Base-by-base conservation (phyloP, 2,329 filamentous ascomycete species). In the Sporothrix inflata region DNA sequence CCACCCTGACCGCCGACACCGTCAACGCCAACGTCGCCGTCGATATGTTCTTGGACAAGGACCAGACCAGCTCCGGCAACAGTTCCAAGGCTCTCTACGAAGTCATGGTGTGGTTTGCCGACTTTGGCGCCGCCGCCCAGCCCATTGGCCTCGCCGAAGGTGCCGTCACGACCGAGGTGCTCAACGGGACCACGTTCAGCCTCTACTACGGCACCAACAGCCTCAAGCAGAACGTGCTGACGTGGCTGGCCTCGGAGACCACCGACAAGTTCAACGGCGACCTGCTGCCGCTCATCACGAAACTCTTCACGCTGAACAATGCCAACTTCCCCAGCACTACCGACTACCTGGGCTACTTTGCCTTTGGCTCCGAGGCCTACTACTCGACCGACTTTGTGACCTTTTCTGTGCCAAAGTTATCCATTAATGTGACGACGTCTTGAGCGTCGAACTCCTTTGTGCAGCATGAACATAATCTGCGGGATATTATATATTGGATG, bases 11-110 rank as follows among this genome's bases (percentile, higher is more conserved):
- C 2, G 73, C 78, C 0, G 78, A 79, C n/a, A 74, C 77, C 0
- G 78, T 87, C 73, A 86, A 87, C 75, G 80, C 85, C 78, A 89
- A 89, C 80, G 86, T 89, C 45, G 86, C 86, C 47, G 80, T 89
- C 73, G 87, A 89, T 80, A 86, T 89, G 83, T 89, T 88, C 78
- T 78, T 88, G 70, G 86, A 88, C 74, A 77, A 75, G 34, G 81
- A 86, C 76, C 77, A 82, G 70, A 76, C 74, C 0, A 82, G 77
- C 0, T 79, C 87, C 0, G 73, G 77, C 57, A 78, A 84, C 77
- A 84, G 81, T 55, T 77, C 77, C 0, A 79, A 80, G 4, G 84
- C 87, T 2, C 75, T 76, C 11, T 85, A 83, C 79, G 87, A 74
- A 42, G 69, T 74, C 55, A 74, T 74, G 73, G 71, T 74, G 11